Evolutionary conservation across 306 rosid genomes (phyloP), one percentile per base, ranked within the genome.

Genomic region (Macrotyloma uniflorum): DNA sequence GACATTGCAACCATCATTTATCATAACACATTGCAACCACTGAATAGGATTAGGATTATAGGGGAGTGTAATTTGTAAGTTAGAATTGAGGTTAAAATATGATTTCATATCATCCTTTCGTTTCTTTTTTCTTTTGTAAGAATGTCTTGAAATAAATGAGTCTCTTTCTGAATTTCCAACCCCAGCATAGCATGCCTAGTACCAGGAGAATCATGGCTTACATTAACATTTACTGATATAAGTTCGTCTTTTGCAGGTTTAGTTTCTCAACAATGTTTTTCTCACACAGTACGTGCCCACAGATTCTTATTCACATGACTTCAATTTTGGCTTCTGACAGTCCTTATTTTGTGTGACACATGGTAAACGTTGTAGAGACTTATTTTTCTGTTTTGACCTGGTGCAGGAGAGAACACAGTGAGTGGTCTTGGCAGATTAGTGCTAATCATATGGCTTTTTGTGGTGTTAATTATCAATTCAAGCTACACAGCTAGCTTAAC

Each of bases 401-500:
- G 40, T 36, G 58, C 85, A 95, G 99, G 97, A 86, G 99, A 95
- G 85, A 95, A 93, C 84, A 93, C 98, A 3, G 88, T 88, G 71
- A 87, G 99, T 85, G 83, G 91, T 64, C 96, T 92, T 1, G 99
- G 98, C 51, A 87, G 99, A 68, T 64, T 93, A 58, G 98, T 95
- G 80, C 91, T 95, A 74, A 83, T 95, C 47, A 87, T 95, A 86
- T 95, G 99, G 99, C 92, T 95, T 58, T 95, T 90, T 78, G 96
- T 95, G 58, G 99, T 95, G 82, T 78, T 95, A 67, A 93, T 95
- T 53, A 95, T 95, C 88, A 95, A 90, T 80, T 95, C 99, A 22
- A 95, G 99, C 90, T 95, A 95, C 89, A 93, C 97, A 9, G 98
- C 99, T 82, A 93, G 98, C 85, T 93, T 95, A 89, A 95, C 99